A percentile compares a stretch with the other conserved stretches of the same genome.
Conservation (phyloP, 352 stramenopile species). For the Phytophthora palmivora region DNA sequence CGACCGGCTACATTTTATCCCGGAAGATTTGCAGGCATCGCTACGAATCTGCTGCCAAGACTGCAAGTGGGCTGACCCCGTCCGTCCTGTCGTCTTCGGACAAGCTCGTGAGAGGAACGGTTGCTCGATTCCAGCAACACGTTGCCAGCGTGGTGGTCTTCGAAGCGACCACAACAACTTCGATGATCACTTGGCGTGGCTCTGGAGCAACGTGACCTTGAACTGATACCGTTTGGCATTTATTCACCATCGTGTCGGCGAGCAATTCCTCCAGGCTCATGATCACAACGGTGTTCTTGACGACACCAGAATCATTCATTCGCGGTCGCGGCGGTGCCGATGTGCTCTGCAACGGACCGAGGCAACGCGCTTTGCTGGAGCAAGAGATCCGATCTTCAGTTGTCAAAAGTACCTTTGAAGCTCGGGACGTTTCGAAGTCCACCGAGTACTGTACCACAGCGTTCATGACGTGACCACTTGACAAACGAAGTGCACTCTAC, state of each 20-base stretch:
- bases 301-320: slow-evolving; percentile 25
- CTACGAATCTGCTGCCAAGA: slow-evolving; percentile 27
- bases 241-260: slow-evolving; percentile 43
- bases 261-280: slow-evolving; percentile 41
- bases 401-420: slow-evolving; percentile 12
- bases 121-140: slow-evolving; percentile 1
- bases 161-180: slow-evolving; percentile 6
- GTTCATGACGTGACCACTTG: slow-evolving; percentile 14
- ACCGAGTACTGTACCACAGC: slow-evolving; percentile 12
- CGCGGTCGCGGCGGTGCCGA: slow-evolving; percentile 27
- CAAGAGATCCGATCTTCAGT: slow-evolving; percentile 26
- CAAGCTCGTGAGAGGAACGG: slow-evolving; percentile 6
- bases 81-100: slow-evolving; percentile 25
- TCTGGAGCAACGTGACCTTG: slow-evolving; percentile 15
- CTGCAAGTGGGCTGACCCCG: not conserved
- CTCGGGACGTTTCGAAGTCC: slow-evolving; percentile 23
- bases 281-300: slow-evolving; percentile 22
- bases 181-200: not conserved
- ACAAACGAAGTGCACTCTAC: slow-evolving; percentile 21
- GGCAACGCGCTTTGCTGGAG: slow-evolving; percentile 19
- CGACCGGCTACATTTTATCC: slow-evolving; percentile 36
- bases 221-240: slow-evolving; percentile 30
- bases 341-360: slow-evolving; percentile 26
- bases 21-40: slow-evolving; percentile 27
- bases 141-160: slow-evolving; percentile 13